These are phyloP conservation scores for Pichia sp. DNA, from an alignment of 1,139 yeast species.

Conservation along the genomic window DNA sequence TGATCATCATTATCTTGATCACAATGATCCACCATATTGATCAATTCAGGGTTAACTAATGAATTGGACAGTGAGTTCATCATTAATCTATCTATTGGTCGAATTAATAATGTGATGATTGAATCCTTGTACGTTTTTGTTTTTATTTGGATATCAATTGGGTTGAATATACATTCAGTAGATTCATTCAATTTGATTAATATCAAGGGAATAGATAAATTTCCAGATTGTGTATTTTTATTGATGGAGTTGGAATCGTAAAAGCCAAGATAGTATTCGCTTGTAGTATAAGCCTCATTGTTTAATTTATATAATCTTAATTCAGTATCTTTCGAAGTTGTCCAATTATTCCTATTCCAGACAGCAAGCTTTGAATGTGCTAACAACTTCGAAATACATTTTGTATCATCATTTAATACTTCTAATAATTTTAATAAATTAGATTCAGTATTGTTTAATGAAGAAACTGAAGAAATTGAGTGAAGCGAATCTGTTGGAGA, in stretches of 20 bases:
- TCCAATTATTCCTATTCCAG: slow-evolving; percentile 26
- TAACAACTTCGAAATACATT: slow-evolving; percentile 10
- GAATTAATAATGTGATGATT: slow-evolving; percentile 15
- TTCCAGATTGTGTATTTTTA: too few species aligned
- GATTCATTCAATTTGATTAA: slow-evolving; percentile 10
- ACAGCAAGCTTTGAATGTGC: slow-evolving; percentile 21
- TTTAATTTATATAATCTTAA: not conserved
- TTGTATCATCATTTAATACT: slow-evolving; percentile 2
- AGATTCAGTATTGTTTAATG: not conserved
- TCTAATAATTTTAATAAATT: not conserved
- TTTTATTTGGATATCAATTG: slow-evolving; percentile 25
- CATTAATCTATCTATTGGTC: slow-evolving; percentile 8
- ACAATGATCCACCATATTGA: not conserved
- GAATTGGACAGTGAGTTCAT: slow-evolving; percentile 11
- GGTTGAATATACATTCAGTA: slow-evolving; percentile 17
- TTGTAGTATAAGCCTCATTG: not conserved
- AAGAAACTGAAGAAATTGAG: slow-evolving; percentile 4
- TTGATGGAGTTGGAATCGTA: slow-evolving; percentile 2
- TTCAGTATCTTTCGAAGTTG: slow-evolving; percentile 8
- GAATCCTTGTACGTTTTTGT: slow-evolving; percentile 22
- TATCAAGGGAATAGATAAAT: not conserved
- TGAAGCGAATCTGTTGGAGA: slow-evolving; percentile 5
- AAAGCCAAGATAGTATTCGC: slow-evolving; percentile 7
- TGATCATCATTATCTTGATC: not conserved
- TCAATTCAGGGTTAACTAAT: slow-evolving; percentile 9